A percentile compares a stretch with the other conserved stretches of the same genome.
Evolutionary conservation across 495 filamentous ascomycete species (phyloP).

Genomic region (Xylaria longipes): DNA sequence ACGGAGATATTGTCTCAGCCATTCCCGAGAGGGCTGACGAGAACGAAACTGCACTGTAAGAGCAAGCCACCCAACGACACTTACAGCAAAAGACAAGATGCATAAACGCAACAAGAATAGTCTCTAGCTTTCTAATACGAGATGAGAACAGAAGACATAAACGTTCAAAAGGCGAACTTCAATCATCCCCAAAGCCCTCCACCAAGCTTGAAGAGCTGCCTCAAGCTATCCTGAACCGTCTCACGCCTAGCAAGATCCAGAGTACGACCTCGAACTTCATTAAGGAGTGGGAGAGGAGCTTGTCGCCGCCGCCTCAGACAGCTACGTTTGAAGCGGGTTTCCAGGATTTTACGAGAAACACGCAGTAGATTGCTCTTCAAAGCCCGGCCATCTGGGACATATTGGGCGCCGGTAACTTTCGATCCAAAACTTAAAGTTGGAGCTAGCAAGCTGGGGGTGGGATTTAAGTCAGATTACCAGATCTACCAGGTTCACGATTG

Average conservation of each 20-base stretch:
- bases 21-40: conserved; percentile 48
- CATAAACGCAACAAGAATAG: conserved; percentile 2
- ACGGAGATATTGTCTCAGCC: conserved; percentile 50
- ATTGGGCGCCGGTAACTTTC: not conserved
- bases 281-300: conserved; percentile 76
- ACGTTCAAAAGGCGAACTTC: conserved; percentile 45
- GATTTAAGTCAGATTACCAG: not conserved
- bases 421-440: not conserved
- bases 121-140: conserved; percentile 24
- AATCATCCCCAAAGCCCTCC: conserved; percentile 36
- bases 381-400: not conserved
- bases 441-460: not conserved
- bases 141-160: conserved; percentile 35
- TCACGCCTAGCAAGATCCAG: conserved; percentile 71
- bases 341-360: conserved; percentile 13
- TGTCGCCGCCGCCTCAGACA: conserved; percentile 36
- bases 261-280: conserved; percentile 74
- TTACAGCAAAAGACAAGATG: not conserved
- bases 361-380: not conserved
- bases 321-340: conserved; percentile 27
- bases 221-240: conserved; percentile 57
- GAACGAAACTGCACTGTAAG: conserved; percentile 52
- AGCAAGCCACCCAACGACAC: conserved; percentile 24
- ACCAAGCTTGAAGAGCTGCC: conserved; percentile 67
- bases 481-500: not conserved